These are phyloP conservation scores for Rhodotorula sp. DNA, from an alignment of 1,284 basidiomycete genomes.

Conservation along the genomic window DNA sequence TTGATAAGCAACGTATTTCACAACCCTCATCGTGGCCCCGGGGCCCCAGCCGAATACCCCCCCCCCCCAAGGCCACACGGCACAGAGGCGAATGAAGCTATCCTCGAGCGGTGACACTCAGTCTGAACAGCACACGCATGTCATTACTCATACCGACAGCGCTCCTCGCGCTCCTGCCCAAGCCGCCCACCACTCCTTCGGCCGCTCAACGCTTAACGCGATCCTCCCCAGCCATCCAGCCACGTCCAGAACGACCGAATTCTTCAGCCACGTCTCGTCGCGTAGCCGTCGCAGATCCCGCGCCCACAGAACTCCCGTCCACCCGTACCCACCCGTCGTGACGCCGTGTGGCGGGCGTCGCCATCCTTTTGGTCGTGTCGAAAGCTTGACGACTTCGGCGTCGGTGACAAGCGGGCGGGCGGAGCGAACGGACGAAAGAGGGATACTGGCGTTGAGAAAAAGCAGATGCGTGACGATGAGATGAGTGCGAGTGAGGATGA, in stretches of 20 bases:
- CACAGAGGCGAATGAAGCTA: too few species aligned
- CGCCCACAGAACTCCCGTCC: conserved; percentile 1
- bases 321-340: not conserved
- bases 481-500: not conserved
- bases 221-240: conserved; percentile 3
- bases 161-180: not conserved
- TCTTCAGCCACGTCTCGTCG: not conserved
- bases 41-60: too few species aligned
- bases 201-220: not conserved
- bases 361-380: not conserved
- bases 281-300: not conserved
- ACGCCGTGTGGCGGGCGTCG: not conserved
- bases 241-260: not conserved
- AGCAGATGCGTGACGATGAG: conserved; percentile 4
- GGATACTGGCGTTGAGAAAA: not conserved
- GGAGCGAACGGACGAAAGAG: not conserved
- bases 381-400: not conserved
- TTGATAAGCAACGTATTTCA: too few species aligned
- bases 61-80: too few species aligned
- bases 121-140: not conserved
- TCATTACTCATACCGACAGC: not conserved
- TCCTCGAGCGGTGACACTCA: too few species aligned
- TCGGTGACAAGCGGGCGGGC: not conserved
- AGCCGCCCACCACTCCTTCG: not conserved
- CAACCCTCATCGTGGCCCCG: too few species aligned